Percentiles rank a stretch among this genome's conserved stretches.
Evolutionary conservation across 148 eudicot genomes (phyloP).

Genomic region (Polygonum maritimum): DNA sequence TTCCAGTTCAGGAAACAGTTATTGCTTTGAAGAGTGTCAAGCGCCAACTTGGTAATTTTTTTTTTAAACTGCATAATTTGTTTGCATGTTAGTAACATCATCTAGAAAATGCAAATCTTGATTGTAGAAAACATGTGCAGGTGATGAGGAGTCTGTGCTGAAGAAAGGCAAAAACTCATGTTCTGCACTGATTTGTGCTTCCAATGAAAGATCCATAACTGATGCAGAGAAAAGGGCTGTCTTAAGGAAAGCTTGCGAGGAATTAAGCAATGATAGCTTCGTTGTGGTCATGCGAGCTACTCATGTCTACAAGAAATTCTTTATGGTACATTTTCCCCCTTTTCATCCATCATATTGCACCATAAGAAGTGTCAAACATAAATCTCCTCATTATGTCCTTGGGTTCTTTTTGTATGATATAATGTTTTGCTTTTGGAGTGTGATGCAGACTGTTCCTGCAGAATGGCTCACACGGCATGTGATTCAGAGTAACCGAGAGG

Average conservation of each 20-base stretch:
- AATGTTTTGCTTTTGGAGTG: neutral
- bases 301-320: constrained; percentile 17
- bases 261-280: constrained; percentile 18
- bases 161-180: neutral
- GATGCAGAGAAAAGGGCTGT: constrained; percentile 14
- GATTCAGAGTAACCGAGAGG: constrained; percentile 3
- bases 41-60: neutral
- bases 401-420: neutral
- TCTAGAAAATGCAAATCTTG: neutral
- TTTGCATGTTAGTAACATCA: neutral
- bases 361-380: no score
- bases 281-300: constrained; percentile 26
- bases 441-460: constrained; percentile 21
- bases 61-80: neutral
- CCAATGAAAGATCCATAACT: constrained; percentile 14
- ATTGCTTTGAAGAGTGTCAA: neutral
- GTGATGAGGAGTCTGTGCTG: neutral
- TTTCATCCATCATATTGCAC: no score
- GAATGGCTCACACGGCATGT: constrained; percentile 19
- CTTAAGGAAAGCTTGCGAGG: constrained; percentile 18
- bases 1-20: neutral
- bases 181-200: constrained; percentile 6
- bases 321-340: constrained; percentile 9
- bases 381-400: no score
- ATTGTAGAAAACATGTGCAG: neutral